Percentiles rank a stretch among this genome's conserved stretches.
Conservation (phyloP, 805 yeast species). For the Cyberlindnera subsufficiens region DNA sequence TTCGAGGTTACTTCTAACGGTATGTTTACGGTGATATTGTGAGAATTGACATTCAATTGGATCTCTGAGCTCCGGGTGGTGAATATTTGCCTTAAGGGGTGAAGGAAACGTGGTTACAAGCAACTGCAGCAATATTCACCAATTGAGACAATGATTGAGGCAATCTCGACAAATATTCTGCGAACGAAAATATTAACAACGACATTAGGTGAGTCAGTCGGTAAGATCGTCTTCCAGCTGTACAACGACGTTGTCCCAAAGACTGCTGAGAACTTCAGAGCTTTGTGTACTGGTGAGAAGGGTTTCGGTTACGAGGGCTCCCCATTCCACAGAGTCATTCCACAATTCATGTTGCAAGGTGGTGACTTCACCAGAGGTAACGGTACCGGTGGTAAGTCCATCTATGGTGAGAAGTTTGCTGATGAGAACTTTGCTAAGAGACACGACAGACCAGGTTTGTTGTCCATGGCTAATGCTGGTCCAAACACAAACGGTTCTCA, state of each 20-base stretch:
- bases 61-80: too few species aligned
- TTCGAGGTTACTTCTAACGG: slow-evolving; percentile 82
- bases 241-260: slow-evolving; percentile 91
- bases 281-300: slow-evolving; percentile 91
- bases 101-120: not conserved
- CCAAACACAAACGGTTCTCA: slow-evolving; percentile 98
- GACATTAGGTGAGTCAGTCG: slow-evolving; percentile 50
- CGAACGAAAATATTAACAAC: not conserved
- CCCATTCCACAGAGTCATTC: slow-evolving; percentile 94
- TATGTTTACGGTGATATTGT: slow-evolving; percentile 15
- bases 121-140: not conserved
- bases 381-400: slow-evolving; percentile 96
- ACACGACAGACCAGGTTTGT: slow-evolving; percentile 77
- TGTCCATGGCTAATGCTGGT: slow-evolving; percentile 98
- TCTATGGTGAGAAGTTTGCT: slow-evolving; percentile 71
- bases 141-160: not conserved
- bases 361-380: slow-evolving; percentile 90
- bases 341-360: slow-evolving; percentile 98
- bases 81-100: not conserved
- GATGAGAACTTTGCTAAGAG: slow-evolving; percentile 72
- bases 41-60: not conserved
- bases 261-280: slow-evolving; percentile 95
- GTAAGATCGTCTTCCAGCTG: slow-evolving; percentile 81
- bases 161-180: not conserved
- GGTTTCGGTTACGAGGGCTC: slow-evolving; percentile 91